Conservation (phyloP, 441 rosid species). For the Gossypium laxum region DNA sequence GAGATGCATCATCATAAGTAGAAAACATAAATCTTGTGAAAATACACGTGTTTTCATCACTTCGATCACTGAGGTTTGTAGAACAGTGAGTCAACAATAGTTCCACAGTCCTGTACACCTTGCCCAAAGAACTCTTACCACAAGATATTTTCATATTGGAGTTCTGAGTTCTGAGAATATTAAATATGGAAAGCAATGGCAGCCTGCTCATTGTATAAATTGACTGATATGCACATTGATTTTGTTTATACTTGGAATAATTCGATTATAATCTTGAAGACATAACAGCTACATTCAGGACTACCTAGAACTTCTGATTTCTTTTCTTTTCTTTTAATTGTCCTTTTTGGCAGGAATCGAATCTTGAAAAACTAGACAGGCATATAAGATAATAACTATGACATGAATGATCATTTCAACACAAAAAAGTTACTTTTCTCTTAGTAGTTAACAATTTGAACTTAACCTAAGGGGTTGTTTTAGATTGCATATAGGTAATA, state of each 20-base stretch:
- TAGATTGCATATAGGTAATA: neutral
- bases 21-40: constrained; percentile 3
- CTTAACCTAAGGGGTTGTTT: neutral
- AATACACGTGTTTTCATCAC: neutral
- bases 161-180: neutral
- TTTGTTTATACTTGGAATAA: neutral
- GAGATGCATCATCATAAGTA: constrained; percentile 6
- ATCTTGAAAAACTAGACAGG: neutral
- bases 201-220: neutral
- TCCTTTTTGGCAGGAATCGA: neutral
- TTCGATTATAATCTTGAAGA: neutral
- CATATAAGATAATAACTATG: neutral
- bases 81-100: neutral
- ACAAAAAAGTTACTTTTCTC: neutral
- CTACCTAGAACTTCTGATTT: neutral
- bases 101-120: neutral
- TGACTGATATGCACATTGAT: neutral
- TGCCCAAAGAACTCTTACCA: neutral
- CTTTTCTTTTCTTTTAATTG: neutral
- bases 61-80: constrained; percentile 10
- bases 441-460: neutral
- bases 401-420: neutral
- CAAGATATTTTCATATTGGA: neutral
- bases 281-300: neutral
- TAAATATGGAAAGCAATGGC: constrained; percentile 1